phyloP scores from a whole-genome alignment of 306 rosid species.

The Inga oerstediana region DNA sequence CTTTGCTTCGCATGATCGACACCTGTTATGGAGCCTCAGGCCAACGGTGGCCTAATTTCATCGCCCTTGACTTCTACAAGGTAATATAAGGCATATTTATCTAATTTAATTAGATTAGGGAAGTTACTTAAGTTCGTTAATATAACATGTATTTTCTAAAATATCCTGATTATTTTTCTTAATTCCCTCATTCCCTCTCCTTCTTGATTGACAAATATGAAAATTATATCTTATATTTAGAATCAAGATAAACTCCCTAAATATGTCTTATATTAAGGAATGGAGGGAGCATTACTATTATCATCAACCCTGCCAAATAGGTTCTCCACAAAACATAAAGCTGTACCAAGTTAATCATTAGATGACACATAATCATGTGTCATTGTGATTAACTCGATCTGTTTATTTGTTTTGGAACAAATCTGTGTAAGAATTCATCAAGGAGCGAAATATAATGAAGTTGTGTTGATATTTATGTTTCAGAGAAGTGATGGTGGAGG shows the following conservation, averaged over 20 bases:
- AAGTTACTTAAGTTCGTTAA: too few relatives aligned
- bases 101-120: too few relatives aligned
- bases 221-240: too few relatives aligned
- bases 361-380: not conserved
- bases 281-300: not conserved
- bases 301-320: not conserved
- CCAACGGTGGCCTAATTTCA: constrained; percentile 83
- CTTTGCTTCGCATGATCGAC: constrained; percentile 63
- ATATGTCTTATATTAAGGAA: too few relatives aligned
- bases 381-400: not conserved
- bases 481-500: constrained; percentile 90
- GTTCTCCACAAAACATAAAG: not conserved
- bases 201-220: too few relatives aligned
- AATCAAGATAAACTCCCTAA: too few relatives aligned
- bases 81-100: constrained; percentile 26
- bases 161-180: too few relatives aligned
- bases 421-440: not conserved
- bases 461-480: constrained; percentile 1
- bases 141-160: too few relatives aligned
- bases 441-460: not conserved
- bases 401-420: not conserved
- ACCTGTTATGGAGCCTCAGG: constrained; percentile 71
- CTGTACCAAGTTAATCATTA: not conserved
- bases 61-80: constrained; percentile 84
- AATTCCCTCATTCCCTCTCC: too few relatives aligned